Percentiles rank a stretch among this genome's conserved stretches.
Conservation (phyloP, 164 flowering plant genomes). For the Warburgia ugandensis region DNA sequence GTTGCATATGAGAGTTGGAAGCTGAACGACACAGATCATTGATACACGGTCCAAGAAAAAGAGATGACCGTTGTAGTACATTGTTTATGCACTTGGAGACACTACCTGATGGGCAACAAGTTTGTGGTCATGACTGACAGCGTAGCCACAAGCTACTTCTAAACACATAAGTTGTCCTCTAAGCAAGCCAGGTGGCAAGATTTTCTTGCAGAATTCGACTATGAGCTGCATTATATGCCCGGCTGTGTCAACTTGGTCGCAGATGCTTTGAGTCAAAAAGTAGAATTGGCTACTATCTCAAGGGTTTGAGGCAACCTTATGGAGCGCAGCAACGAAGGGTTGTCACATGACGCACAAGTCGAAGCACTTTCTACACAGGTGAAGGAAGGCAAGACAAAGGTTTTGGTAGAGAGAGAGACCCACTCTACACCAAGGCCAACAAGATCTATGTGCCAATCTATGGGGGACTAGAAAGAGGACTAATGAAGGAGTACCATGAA, state of each 20-base stretch:
- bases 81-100: conserved; percentile 1
- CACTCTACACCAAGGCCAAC: no score
- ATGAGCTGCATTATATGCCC: background rate
- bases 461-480: no score
- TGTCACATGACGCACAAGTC: no score
- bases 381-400: no score
- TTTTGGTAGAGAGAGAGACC: no score
- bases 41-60: conserved; percentile 6
- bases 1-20: conserved; percentile 3
- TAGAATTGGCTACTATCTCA: background rate
- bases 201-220: background rate
- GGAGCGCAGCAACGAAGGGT: no score
- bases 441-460: no score
- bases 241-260: background rate
- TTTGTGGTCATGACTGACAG: conserved; percentile 1
- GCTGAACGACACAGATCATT: background rate
- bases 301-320: no score
- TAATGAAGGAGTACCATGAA: no score
- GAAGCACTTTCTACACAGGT: no score
- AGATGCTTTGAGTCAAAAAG: background rate
- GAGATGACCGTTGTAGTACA: conserved; percentile 4
- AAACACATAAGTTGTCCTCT: background rate
- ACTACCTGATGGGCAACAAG: background rate
- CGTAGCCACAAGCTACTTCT: conserved; percentile 7
- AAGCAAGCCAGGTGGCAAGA: conserved; percentile 4